Conservation (phyloP, 768 basidiomycete species). For the Leccinum incarnatum region DNA sequence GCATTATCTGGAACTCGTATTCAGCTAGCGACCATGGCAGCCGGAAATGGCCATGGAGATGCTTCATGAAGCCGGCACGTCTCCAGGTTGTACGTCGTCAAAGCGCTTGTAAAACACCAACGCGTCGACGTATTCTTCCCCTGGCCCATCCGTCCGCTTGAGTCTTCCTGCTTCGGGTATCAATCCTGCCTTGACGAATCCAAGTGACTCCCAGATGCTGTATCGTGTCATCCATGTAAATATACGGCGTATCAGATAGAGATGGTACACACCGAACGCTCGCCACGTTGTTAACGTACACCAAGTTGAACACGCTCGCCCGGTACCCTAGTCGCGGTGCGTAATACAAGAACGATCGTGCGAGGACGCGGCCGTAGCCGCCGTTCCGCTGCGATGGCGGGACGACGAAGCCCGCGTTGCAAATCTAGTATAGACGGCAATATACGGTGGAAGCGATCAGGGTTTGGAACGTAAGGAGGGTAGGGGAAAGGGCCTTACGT, state of each 20-base stretch:
- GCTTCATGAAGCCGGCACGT: background rate
- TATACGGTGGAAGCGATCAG: background rate
- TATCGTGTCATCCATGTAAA: background rate
- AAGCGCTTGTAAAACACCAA: constrained; percentile 83
- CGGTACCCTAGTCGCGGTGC: constrained; percentile 76
- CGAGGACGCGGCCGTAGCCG: constrained; percentile 70
- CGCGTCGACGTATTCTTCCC: constrained; percentile 89
- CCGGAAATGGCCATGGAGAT: background rate
- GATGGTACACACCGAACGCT: constrained; percentile 52
- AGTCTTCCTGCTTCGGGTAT: constrained; percentile 78
- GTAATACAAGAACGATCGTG: constrained; percentile 75
- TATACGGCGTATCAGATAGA: background rate
- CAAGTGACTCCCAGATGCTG: constrained; percentile 82
- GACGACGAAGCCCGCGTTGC: constrained; percentile 89
- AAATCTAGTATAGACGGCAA: constrained; percentile 48
- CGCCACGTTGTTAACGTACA: constrained; percentile 81
- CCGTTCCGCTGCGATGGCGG: constrained; percentile 57
- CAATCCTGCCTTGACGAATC: constrained; percentile 74
- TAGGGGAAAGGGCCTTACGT: constrained; percentile 52
- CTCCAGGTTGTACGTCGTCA: constrained; percentile 30
- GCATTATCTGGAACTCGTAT: background rate
- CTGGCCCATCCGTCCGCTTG: constrained; percentile 58
- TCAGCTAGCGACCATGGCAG: background rate
- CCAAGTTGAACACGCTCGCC: constrained; percentile 87
- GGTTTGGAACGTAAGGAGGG: background rate